Conservation (phyloP, 495 filamentous ascomycete genomes). For the Halenospora varia region DNA sequence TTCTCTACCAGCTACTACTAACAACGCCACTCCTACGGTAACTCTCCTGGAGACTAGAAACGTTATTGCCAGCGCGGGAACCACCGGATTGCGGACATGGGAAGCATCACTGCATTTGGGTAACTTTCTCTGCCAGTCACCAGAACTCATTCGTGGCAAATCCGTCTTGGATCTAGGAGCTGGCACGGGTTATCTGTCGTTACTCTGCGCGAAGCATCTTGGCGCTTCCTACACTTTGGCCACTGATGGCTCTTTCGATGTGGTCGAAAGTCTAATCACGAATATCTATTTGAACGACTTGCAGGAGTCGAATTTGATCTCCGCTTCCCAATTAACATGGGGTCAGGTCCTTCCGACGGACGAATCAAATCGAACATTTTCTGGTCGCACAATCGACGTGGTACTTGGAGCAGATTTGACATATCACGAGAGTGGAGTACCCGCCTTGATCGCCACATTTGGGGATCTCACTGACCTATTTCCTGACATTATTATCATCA, state of each 20-base stretch:
- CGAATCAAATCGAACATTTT: conserved; percentile 34
- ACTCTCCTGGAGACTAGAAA: conserved; percentile 68
- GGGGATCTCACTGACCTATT: conserved; percentile 35
- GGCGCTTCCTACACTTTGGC: conserved; percentile 58
- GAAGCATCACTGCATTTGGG: conserved; percentile 87
- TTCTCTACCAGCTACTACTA: conserved; percentile 18
- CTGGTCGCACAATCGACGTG: conserved; percentile 37
- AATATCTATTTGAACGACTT: conserved; percentile 66
- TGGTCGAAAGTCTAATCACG: conserved; percentile 63
- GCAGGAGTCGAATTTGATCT: conserved; percentile 37
- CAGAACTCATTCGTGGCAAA: conserved; percentile 45
- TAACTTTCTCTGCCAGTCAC: conserved; percentile 54
- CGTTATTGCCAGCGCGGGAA: conserved; percentile 69
- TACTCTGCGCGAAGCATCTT: conserved; percentile 75
- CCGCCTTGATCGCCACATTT: conserved; percentile 41
- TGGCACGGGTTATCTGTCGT: conserved; percentile 80
- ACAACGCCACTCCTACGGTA: conserved; percentile 27
- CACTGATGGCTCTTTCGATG: conserved; percentile 75
- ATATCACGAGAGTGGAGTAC: conserved; percentile 42
- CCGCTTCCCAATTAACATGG: conserved; percentile 55
- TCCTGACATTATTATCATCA: conserved; percentile 34
- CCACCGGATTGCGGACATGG: conserved; percentile 89
- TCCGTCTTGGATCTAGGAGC: conserved; percentile 82
- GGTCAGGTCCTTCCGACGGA: conserved; percentile 40
- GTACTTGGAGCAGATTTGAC: conserved; percentile 50